A percentile compares a stretch with the other conserved stretches of the same genome.
Conservation (phyloP, 2,329 filamentous ascomycete genomes). For the Podosphaera fusca region DNA sequence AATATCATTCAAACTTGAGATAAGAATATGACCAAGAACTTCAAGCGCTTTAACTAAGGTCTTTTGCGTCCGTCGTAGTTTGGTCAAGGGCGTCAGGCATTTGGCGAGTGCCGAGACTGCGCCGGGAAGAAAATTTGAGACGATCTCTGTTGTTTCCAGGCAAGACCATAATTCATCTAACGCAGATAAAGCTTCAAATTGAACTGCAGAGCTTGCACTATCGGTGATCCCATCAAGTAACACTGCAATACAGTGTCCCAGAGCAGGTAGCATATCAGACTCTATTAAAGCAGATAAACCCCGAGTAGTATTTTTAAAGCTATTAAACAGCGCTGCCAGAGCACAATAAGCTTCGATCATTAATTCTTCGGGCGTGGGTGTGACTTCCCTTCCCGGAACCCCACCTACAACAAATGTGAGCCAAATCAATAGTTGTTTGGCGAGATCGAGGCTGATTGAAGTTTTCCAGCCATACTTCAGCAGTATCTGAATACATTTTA, state of each 20-base stretch:
- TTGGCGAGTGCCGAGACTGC: conserved; percentile 65
- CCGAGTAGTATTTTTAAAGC: conserved; percentile 27
- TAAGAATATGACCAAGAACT: conserved; percentile 30
- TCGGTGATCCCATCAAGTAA: conserved; percentile 51
- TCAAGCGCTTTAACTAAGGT: conserved; percentile 41
- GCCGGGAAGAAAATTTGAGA: conserved; percentile 72
- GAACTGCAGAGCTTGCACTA: conserved; percentile 41
- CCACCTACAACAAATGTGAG: conserved; percentile 63
- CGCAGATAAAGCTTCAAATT: conserved; percentile 43
- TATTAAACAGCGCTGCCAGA: conserved; percentile 39
- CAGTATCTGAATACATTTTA: conserved; percentile 53
- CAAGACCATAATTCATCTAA: conserved; percentile 37
- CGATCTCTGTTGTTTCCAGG: conserved; percentile 47
- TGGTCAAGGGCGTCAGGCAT: conserved; percentile 41
- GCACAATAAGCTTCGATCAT: conserved; percentile 47
- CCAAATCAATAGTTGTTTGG: conserved; percentile 66
- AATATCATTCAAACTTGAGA: conserved; percentile 33
- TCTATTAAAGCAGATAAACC: conserved; percentile 28
- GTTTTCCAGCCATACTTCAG: conserved; percentile 59
- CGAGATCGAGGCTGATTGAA: conserved; percentile 46
- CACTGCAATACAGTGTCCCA: conserved; percentile 65
- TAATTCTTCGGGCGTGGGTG: conserved; percentile 46
- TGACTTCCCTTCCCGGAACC: conserved; percentile 30
- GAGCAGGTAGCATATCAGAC: conserved; percentile 42
- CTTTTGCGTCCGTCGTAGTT: conserved; percentile 32